Evolutionary conservation across 306 rosid species (phyloP).

Genomic region (Acmispon strigosus): DNA sequence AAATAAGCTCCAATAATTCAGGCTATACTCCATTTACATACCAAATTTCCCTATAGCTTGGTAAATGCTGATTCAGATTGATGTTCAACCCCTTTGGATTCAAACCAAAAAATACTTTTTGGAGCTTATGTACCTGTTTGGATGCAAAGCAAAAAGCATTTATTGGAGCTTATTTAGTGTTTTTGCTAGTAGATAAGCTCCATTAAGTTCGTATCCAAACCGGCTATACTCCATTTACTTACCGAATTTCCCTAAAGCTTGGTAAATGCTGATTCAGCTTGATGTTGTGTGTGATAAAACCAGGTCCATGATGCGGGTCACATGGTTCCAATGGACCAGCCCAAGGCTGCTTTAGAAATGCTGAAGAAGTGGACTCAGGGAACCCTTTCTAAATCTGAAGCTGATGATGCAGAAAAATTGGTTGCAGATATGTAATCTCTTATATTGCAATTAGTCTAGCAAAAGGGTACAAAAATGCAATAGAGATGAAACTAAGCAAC

Average conservation of each 20-base stretch:
- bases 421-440: slow-evolving; percentile 56
- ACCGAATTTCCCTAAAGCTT: not conserved
- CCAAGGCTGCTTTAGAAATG: slow-evolving; percentile 91
- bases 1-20: no score
- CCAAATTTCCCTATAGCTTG: not conserved
- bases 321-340: slow-evolving; percentile 99
- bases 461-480: not conserved
- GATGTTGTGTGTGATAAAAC: slow-evolving; percentile 1
- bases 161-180: no score
- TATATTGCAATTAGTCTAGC: not conserved
- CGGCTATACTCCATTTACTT: not conserved
- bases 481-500: not conserved
- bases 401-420: slow-evolving; percentile 25
- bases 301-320: slow-evolving; percentile 98
- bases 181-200: no score
- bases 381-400: slow-evolving; percentile 39
- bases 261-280: slow-evolving; percentile 13
- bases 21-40: not conserved
- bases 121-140: no score
- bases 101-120: no score
- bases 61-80: slow-evolving; percentile 13
- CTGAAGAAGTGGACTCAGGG: slow-evolving; percentile 84
- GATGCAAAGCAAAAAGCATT: not conserved
- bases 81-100: no score
- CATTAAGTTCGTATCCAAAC: no score